These are phyloP conservation scores for Retiboletus fuscus DNA, from an alignment of 1,284 basidiomycete genomes.

Conservation along the genomic window DNA sequence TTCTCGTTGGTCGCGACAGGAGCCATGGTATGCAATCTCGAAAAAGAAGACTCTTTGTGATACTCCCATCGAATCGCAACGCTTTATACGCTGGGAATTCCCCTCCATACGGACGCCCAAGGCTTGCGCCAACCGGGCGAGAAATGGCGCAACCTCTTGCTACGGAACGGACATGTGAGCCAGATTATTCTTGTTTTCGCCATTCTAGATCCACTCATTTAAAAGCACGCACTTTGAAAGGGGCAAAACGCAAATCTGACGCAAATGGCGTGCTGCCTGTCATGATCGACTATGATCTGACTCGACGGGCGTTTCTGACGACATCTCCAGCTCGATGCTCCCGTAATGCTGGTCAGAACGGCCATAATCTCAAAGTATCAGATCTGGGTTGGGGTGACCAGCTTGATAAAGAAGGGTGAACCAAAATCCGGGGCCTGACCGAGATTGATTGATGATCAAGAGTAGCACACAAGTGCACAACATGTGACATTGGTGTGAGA, in stretches of 20 bases:
- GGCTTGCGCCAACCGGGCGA: slow-evolving; percentile 31
- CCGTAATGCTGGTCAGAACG: too few species aligned
- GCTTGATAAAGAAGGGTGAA: neutral
- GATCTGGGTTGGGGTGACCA: too few species aligned
- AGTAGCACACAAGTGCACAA: neutral
- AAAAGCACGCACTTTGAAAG: neutral
- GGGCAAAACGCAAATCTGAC: neutral
- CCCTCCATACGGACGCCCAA: neutral
- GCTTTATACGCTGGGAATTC: slow-evolving; percentile 36
- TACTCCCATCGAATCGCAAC: too few species aligned
- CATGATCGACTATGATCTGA: slow-evolving; percentile 6
- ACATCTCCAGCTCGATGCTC: neutral
- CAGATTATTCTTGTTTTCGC: slow-evolving; percentile 22
- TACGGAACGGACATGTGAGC: slow-evolving; percentile 34
- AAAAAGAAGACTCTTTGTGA: neutral
- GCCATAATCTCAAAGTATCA: too few species aligned
- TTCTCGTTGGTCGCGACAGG: slow-evolving; percentile 56
- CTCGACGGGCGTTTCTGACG: neutral
- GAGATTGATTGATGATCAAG: slow-evolving; percentile 3
- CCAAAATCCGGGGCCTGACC: neutral
- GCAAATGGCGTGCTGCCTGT: slow-evolving; percentile 14
- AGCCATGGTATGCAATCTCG: slow-evolving; percentile 51
- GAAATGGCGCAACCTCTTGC: slow-evolving; percentile 36
- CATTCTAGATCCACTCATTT: slow-evolving; percentile 16
- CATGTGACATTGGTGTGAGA: slow-evolving; percentile 37